Conservation (phyloP, 495 filamentous ascomycete species). For the Daldinia bambusicola region DNA sequence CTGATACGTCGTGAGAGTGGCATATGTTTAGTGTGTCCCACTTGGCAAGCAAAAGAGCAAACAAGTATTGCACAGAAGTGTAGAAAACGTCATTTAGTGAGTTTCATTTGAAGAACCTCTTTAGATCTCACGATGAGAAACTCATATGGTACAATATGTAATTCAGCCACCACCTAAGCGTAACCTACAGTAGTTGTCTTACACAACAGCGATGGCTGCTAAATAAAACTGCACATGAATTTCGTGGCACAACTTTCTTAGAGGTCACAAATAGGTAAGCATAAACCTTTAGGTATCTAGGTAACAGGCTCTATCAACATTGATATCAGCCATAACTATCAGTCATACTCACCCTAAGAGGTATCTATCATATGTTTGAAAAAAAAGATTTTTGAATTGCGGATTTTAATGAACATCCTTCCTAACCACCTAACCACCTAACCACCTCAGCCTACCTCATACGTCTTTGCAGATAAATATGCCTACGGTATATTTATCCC, state of each 20-base stretch:
- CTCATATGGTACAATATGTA: background rate
- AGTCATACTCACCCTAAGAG: background rate
- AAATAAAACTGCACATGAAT: background rate
- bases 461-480: background rate
- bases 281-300: background rate
- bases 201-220: background rate
- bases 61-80: background rate
- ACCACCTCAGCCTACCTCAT: background rate
- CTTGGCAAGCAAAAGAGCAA: slow-evolving; percentile 1
- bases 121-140: background rate
- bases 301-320: background rate
- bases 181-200: background rate
- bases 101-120: background rate
- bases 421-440: background rate
- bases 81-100: slow-evolving; percentile 8
- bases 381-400: background rate
- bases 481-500: background rate
- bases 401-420: background rate
- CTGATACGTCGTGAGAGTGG: slow-evolving; percentile 3
- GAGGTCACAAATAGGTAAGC: slow-evolving; percentile 1
- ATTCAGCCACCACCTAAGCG: background rate
- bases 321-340: background rate
- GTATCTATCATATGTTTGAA: background rate
- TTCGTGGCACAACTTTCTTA: background rate
- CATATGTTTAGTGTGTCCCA: slow-evolving; percentile 6